Conservation (phyloP, 805 yeast species). For the Yarrowia porcina region DNA sequence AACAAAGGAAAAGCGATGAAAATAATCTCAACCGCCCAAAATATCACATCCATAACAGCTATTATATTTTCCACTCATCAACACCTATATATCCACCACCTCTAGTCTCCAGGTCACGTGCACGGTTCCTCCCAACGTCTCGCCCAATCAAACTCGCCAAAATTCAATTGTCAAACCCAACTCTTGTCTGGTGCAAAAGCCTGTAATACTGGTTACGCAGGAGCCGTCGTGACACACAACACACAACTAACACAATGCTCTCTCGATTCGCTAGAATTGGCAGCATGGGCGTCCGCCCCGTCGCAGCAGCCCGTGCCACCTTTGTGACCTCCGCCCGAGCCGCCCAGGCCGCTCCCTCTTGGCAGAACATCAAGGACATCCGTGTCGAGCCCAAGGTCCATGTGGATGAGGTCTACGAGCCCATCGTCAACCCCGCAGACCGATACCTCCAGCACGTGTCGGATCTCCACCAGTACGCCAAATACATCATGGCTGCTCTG, state of each 20-base stretch:
- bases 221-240: slow-evolving; percentile 14
- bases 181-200: neutral
- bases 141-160: slow-evolving; percentile 24
- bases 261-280: slow-evolving; percentile 23
- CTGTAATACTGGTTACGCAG: slow-evolving; percentile 5
- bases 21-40: neutral
- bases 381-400: slow-evolving; percentile 16
- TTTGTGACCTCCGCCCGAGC: slow-evolving; percentile 14
- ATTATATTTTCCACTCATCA: too few species aligned
- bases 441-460: slow-evolving; percentile 62
- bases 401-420: slow-evolving; percentile 29
- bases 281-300: slow-evolving; percentile 23
- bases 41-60: neutral
- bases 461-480: slow-evolving; percentile 77
- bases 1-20: neutral
- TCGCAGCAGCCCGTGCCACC: slow-evolving; percentile 14
- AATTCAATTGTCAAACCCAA: slow-evolving; percentile 23
- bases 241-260: slow-evolving; percentile 25
- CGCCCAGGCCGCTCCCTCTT: slow-evolving; percentile 14
- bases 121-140: neutral
- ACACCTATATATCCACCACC: neutral
- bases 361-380: slow-evolving; percentile 22
- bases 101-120: neutral
- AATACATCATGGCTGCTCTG: slow-evolving; percentile 68
- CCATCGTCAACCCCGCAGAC: slow-evolving; percentile 70